These are phyloP conservation scores for Asclepias syriaca DNA, from an alignment of 257 asterid genomes.

Conservation along the genomic window DNA sequence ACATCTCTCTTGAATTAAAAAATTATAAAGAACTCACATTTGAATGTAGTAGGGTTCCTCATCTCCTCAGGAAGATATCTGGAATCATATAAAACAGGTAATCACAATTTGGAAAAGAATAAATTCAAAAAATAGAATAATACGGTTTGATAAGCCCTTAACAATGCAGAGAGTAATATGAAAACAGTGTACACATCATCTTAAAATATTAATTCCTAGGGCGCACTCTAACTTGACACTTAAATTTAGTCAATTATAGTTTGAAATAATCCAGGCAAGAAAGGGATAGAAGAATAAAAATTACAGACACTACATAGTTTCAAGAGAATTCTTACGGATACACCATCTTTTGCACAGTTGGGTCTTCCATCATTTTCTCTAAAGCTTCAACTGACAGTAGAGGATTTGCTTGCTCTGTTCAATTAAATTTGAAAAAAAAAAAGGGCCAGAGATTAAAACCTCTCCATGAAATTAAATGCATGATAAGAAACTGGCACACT, in stretches of 20 bases:
- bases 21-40: conserved; percentile 47
- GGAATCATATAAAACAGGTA: conserved; percentile 19
- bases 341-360: conserved; percentile 94
- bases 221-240: background rate
- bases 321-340: conserved; percentile 66
- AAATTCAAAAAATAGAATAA: conserved; percentile 3
- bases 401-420: conserved; percentile 51
- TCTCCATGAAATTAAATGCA: background rate
- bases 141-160: background rate
- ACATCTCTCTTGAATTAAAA: background rate
- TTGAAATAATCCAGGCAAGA: background rate
- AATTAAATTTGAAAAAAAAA: conserved; percentile 12
- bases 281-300: background rate
- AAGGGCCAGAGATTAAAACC: background rate
- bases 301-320: conserved; percentile 11
- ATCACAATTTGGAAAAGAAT: conserved; percentile 2
- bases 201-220: background rate
- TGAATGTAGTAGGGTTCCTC: conserved; percentile 81
- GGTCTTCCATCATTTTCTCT: conserved; percentile 99
- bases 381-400: conserved; percentile 84
- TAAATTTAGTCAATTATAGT: background rate
- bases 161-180: background rate
- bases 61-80: conserved; percentile 91
- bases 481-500: background rate
- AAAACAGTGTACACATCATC: background rate